Evolutionary conservation across 2,329 filamentous ascomycete species (phyloP), one percentile per base, ranked within the genome.

Genomic region (Graphilbum ipis-grandicollis): DNA sequence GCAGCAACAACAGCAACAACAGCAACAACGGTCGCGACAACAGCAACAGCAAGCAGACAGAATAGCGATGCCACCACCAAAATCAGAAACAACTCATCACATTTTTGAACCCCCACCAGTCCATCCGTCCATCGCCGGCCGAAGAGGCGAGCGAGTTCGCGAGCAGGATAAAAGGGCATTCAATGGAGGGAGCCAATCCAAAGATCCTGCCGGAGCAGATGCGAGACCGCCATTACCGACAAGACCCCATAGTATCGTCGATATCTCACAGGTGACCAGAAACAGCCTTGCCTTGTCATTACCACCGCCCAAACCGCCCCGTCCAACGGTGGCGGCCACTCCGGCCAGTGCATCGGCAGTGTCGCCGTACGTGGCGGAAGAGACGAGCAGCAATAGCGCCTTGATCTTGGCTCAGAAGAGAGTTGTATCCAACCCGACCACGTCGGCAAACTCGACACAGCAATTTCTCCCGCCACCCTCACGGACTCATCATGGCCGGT

Each of bases 81-180:
- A 12, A 7, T 31, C 29, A 6, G 8, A 31, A 9, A 54, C 54
- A 3, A 31, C 55, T 15, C 52, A 59, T 9, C 34, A 46, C 5
- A 46, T 45, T 44, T 70, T 61, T 38, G 67, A 74, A 4, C 63
- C 68, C 3, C 66, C 68, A 3, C 66, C 68, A 1, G 44, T 65
- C 5, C 71, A 73, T 45, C 66, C 60, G 41, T 56, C 64, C 0
- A 43, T 66, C 18, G 58, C 52, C 22, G 59, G 43, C 19, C 63
- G 55, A 44, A 58, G 62, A 37, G 57, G 57, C 41, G 59, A 66
- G 26, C 59, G 58, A 41, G 59, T 66, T 28, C 59, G 58, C 38
- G 59, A 65, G 9, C 48, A 55, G 5, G 63, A 65, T 17, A 62
- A 64, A 10, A 17, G 19, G 12, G 35, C 14, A 1, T 31, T 28